A percentile compares a stretch with the other conserved stretches of the same genome.
Conservation (phyloP, 768 basidiomycete species). For the Sarcodon sp. region DNA sequence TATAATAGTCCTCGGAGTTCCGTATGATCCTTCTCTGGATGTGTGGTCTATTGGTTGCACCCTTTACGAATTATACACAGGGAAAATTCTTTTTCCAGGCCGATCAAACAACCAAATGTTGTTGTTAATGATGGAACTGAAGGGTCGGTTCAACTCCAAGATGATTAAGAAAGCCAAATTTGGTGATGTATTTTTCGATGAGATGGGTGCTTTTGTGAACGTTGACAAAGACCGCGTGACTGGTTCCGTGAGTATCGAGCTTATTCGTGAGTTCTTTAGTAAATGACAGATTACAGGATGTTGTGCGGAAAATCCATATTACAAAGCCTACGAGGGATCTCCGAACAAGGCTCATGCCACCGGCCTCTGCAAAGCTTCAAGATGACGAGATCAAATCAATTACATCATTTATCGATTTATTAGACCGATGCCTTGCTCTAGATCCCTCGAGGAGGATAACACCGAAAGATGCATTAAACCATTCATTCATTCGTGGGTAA, state of each 20-base stretch:
- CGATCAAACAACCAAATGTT: conserved; percentile 98
- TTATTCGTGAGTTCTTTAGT: background rate
- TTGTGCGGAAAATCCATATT: conserved; percentile 68
- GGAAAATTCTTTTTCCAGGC: conserved; percentile 95
- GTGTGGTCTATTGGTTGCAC: conserved; percentile 98
- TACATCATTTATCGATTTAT: conserved; percentile 70
- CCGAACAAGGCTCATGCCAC: conserved; percentile 69
- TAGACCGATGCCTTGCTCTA: conserved; percentile 83
- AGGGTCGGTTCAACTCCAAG: conserved; percentile 85
- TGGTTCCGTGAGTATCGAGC: conserved; percentile 38
- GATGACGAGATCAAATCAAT: conserved; percentile 83
- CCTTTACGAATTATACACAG: conserved; percentile 89
- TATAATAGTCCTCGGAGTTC: conserved; percentile 74
- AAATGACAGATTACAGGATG: conserved; percentile 38
- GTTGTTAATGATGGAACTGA: conserved; percentile 94
- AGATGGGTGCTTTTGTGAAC: conserved; percentile 76
- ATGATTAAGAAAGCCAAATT: conserved; percentile 94
- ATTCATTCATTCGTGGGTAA: conserved; percentile 71
- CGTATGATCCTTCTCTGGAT: conserved; percentile 89
- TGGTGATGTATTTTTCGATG: conserved; percentile 88
- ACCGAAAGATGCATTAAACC: conserved; percentile 81
- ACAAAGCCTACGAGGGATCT: conserved; percentile 78
- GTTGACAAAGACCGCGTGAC: conserved; percentile 79
- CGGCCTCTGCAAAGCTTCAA: conserved; percentile 63
- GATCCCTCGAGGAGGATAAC: conserved; percentile 79